Base-by-base conservation (phyloP, 352 stramenopile genomes). In the Hyaloperonospora arabidopsidis region DNA sequence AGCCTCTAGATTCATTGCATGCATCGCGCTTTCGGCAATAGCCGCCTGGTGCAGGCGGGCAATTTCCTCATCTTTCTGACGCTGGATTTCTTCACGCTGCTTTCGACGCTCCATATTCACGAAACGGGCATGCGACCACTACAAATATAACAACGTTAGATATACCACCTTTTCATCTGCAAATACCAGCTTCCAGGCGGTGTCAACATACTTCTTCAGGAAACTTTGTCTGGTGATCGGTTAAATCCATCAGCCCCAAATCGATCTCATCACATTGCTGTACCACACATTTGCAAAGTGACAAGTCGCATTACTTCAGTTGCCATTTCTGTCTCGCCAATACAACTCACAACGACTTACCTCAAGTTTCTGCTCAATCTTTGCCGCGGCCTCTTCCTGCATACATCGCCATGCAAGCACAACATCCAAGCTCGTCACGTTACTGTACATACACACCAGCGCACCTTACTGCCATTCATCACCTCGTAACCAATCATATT, bases 241-340 rank as follows among this genome's bases (percentile, higher is more conserved):
- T 52, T 48, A 91, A 47, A 59, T 91, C 81, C 14, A 81, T 77
- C 5, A 91, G 65, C 0, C 79, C 81, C 32, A 91, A 80, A 50
- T 91, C 81, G 48, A 91, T 89, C 18, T 83, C 65, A 51, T 91
- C 81, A 54, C 81, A 91, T 87, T 89, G 79, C 76, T 89, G 54
- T 4, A 51, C n/a, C n/a, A n/a, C n/a, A 21, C 36, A 13, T 8
- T 28, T 28, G 5, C 3, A 23, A 41, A 13, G n/a, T 14, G 17
- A 19, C n/a, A 41, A 41, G 6, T 17, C 17, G 13, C 17, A 41
- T 7, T 18, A 0, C 7, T 32, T 56, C 19, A 67, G 40, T 49
- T 44, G 3, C 5, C 14, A 40, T 15, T 21, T 12, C 36, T 0
- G n/a, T 11, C 13, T 19, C 11, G 39, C 14, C 22, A 15, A 12